Percentiles rank a stretch among this genome's conserved stretches.
These are phyloP conservation scores for Penicillium pulvis DNA, from an alignment of 495 filamentous ascomycete species.

Conservation along the genomic window DNA sequence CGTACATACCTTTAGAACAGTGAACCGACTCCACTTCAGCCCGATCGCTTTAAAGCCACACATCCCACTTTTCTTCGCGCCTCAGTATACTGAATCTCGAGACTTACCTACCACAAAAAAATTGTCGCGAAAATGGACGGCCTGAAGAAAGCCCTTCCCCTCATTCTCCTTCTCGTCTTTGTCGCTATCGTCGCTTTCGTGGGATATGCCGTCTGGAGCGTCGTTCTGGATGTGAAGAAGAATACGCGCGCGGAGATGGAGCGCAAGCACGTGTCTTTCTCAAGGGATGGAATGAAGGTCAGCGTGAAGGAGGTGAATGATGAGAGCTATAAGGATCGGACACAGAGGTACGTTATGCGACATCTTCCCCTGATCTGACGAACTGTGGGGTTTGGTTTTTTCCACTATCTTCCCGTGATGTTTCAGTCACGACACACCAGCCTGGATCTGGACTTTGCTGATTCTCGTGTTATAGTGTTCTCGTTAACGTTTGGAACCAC, in stretches of 20 bases:
- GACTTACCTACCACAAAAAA: background rate
- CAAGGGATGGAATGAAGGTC: constrained; percentile 83
- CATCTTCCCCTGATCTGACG: background rate
- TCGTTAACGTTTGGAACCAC: constrained; percentile 81
- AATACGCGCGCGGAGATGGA: constrained; percentile 75
- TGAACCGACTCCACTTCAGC: background rate
- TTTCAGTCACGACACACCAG: background rate
- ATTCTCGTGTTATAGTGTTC: constrained; percentile 40
- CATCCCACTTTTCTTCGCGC: background rate
- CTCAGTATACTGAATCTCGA: background rate
- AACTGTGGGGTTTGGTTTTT: background rate
- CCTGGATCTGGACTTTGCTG: constrained; percentile 4
- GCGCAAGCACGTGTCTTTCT: constrained; percentile 76
- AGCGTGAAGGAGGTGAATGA: constrained; percentile 71
- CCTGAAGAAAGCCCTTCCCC: constrained; percentile 62
- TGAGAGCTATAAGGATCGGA: constrained; percentile 80
- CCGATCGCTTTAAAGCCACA: background rate
- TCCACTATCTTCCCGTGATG: background rate
- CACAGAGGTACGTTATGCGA: constrained; percentile 60
- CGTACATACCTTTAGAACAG: background rate
- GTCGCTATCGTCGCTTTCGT: constrained; percentile 63
- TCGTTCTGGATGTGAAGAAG: constrained; percentile 65
- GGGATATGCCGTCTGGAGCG: constrained; percentile 73
- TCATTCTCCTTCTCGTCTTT: constrained; percentile 71
- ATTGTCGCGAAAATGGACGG: constrained; percentile 2